Conservation (phyloP, 345 rosid species). For the Syzygium aromaticum region DNA sequence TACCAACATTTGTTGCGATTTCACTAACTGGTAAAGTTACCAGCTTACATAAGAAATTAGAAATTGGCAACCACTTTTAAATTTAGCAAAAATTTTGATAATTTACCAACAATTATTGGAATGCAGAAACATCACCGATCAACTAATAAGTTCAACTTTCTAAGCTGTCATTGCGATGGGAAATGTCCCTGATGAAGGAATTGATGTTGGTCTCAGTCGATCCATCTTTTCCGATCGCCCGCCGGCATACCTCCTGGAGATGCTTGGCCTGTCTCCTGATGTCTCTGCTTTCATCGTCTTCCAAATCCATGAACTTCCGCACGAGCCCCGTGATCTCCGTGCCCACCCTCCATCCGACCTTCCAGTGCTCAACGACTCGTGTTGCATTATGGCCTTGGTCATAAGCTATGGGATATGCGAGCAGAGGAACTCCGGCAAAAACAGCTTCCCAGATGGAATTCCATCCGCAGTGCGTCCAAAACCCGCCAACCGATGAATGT, state of each 20-base stretch:
- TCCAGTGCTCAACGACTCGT: conserved; percentile 14
- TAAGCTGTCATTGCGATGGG: background rate
- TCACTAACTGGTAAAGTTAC: no score
- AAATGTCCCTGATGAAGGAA: background rate
- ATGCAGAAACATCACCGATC: background rate
- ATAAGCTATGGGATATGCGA: conserved; percentile 7
- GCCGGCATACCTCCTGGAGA: conserved; percentile 3
- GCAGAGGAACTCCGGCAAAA: conserved; percentile 13
- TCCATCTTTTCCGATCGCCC: conserved; percentile 37
- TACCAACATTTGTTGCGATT: no score
- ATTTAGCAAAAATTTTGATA: no score
- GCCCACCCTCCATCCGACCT: conserved; percentile 14
- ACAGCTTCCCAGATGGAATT: conserved; percentile 18
- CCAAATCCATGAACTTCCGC: conserved; percentile 2
- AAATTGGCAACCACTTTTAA: no score
- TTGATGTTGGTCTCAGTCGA: conserved; percentile 1
- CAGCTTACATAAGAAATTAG: no score
- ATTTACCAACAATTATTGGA: no score
- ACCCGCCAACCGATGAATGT: conserved; percentile 19
- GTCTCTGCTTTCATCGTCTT: conserved; percentile 5
- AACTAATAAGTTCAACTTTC: background rate
- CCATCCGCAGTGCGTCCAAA: conserved; percentile 31
- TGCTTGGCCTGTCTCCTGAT: conserved; percentile 5
- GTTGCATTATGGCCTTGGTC: conserved; percentile 14
- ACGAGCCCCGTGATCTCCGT: background rate